phyloP scores from a whole-genome alignment of 2,329 filamentous ascomycete species.

The Penicillium psychrosexuale region DNA sequence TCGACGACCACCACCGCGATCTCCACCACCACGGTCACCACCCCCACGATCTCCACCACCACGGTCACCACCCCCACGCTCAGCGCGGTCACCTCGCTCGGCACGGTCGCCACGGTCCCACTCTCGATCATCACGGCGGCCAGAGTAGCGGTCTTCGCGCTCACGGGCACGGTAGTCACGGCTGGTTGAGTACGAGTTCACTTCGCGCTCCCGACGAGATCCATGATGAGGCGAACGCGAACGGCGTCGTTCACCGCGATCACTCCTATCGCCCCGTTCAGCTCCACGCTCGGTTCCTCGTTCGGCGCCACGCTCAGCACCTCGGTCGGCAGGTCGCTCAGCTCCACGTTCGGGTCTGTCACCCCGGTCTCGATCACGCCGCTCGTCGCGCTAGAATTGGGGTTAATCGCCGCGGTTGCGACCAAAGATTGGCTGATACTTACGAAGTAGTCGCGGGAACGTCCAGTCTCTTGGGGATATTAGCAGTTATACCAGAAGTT shows the following conservation, averaged over 20 bases:
- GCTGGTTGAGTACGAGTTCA: slow-evolving; percentile 88
- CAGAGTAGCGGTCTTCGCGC: slow-evolving; percentile 85
- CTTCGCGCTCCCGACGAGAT: slow-evolving; percentile 69
- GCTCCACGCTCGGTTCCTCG: slow-evolving; percentile 46
- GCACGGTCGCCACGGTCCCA: slow-evolving; percentile 50
- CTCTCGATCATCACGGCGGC: slow-evolving; percentile 69
- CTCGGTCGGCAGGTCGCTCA: slow-evolving; percentile 44
- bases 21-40: slow-evolving; percentile 29
- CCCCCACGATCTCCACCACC: not conserved
- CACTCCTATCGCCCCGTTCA: slow-evolving; percentile 33
- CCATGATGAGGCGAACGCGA: slow-evolving; percentile 82
- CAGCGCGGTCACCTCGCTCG: slow-evolving; percentile 15
- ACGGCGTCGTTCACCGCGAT: slow-evolving; percentile 65
- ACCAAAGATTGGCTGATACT: slow-evolving; percentile 24
- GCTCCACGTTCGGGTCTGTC: slow-evolving; percentile 43
- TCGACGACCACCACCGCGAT: slow-evolving; percentile 56
- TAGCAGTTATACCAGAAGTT: slow-evolving; percentile 20
- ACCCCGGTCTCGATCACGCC: slow-evolving; percentile 42
- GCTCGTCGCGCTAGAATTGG: slow-evolving; percentile 44
- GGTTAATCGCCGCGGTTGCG: slow-evolving; percentile 19
- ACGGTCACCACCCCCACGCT: slow-evolving; percentile 9
- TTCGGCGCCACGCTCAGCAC: slow-evolving; percentile 48
- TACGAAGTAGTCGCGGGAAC: slow-evolving; percentile 55
- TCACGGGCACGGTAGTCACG: slow-evolving; percentile 90
- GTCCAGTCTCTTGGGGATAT: slow-evolving; percentile 47